Base-by-base conservation (phyloP, 2,329 filamentous ascomycete genomes). In the Cryphonectria radicalis region DNA sequence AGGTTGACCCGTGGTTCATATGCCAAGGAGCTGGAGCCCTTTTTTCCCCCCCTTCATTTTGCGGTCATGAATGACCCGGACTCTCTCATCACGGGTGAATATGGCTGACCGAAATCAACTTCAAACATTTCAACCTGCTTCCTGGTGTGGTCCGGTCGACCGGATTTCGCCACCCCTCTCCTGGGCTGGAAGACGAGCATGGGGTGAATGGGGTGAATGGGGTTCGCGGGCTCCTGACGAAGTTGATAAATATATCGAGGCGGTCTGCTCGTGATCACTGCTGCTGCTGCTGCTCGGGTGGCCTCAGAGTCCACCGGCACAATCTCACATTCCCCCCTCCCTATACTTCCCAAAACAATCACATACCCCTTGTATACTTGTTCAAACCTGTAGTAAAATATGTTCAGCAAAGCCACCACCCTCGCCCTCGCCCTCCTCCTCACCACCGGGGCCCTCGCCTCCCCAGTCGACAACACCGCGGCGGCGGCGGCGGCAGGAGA, bases 401-500 rank as follows among this genome's bases (percentile, higher is more conserved):
- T 67, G 53, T 59, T 67, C 50, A 59, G 35, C 53, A 59, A 46
- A 19, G 5, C 50, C n/a, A 35, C 55, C 50, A 32, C 72, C 68
- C 67, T 75, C 42, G 57, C 68, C 53, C 13, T 14, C 25, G 6
- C 14, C 55, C 13, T 32, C 53, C 53, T 72, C 60, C 69, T 71
- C 59, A 53, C 73, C 57, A 59, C 70, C 67, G 63, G 71, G n/a
- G 67, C 69, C 70, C 55, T 46, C 62, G 74, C 73, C 50, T 66
- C 53, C 53, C 73, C 74, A 2, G 32, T 74, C 59, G 72, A 71
- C 63, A 69, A 40, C n/a, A 50, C 46, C 6, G n/a, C n/a, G n/a
- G n/a, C n/a, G n/a, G 42, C 42, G 42, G 46, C 46, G 46, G 65
- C 46, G 25, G 64, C 43, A 28, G 64, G 79, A 53, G 77, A 79